Evolutionary conservation across 2,329 filamentous ascomycete genomes (phyloP), one percentile per base, ranked within the genome.

Genomic region (Stachybotrys echinatus): DNA sequence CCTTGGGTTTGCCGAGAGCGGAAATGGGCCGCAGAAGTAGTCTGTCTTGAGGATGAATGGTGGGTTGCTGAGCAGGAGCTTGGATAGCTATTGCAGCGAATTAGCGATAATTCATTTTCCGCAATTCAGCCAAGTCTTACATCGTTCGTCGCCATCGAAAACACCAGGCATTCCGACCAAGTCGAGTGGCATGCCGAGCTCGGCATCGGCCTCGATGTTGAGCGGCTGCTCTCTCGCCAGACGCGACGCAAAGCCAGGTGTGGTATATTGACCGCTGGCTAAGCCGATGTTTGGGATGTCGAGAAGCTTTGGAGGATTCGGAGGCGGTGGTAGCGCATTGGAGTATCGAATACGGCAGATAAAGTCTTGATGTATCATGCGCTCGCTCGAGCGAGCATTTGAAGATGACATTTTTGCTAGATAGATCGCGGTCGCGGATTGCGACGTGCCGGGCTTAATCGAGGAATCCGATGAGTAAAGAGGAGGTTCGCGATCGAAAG

Each of bases 131-230:
- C 27, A 34, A 14, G 19, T 58, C 64, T 67, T 77, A 96, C 92
- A 90, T 72, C 87, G 87, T 75, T 97, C 92, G 67, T 97, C 91
- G 51, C 92, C 92, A 62, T 97, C 86, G 63, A 97, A 96, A 50
- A 97, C 85, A 23, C 92, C 91, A 6, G 92, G 92, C 74, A 97
- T 89, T 62, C 94, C 94, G 51, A 97, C 88, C 58, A 99, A 74
- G 67, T 97, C 92, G 65, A 99, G 84, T 52, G 92, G 91, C 94
- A 99, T 97, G 51, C 94, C 94, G 59, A 97, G 81, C 74, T 99
- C 94, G 8, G 92, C 94, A 80, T 99, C 94, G 23, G 91, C 91
- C 71, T 99, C 94, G 54, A 99, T 94, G 65, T 96, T 97, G 45
- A 96, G 77, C 48, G 92, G 89, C 74, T 97, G 94, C 63, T 96